These are phyloP conservation scores for Globisporangium lucens DNA, from an alignment of 352 stramenopile species.

Conservation along the genomic window DNA sequence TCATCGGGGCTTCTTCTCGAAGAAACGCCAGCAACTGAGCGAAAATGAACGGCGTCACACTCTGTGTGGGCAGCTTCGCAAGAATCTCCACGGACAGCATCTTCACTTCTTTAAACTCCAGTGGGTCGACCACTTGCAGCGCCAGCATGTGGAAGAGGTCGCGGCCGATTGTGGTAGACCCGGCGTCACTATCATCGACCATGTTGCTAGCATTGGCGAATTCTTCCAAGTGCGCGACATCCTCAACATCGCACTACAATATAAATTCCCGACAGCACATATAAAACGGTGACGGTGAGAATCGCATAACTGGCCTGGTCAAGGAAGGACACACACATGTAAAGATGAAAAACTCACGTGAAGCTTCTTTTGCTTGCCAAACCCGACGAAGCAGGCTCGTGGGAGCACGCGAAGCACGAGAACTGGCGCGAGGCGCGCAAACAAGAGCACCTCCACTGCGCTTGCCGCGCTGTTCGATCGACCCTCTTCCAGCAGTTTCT, in stretches of 20 bases:
- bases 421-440: conserved; percentile 54
- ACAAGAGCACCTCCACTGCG: conserved; percentile 49
- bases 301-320: too few species aligned
- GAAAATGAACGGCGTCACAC: conserved; percentile 41
- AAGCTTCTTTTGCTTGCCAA: background rate
- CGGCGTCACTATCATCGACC: background rate
- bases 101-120: conserved; percentile 83
- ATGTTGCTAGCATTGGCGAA: conserved; percentile 17
- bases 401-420: conserved; percentile 64
- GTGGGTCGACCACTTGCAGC: conserved; percentile 43
- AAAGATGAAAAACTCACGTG: conserved; percentile 22
- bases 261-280: background rate
- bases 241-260: conserved; percentile 24
- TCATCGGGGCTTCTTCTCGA: conserved; percentile 18
- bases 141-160: conserved; percentile 38
- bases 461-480: conserved; percentile 9
- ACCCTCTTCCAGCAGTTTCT: conserved; percentile 41
- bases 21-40: conserved; percentile 44
- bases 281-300: conserved; percentile 4
- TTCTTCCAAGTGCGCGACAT: conserved; percentile 30
- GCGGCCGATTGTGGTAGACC: background rate
- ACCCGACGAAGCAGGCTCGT: conserved; percentile 13
- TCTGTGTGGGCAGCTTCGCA: conserved; percentile 32
- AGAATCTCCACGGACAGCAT: conserved; percentile 60
- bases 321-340: background rate